Base-by-base conservation (phyloP, 108 stramenopile genomes). In the Nitzschia sp. region DNA sequence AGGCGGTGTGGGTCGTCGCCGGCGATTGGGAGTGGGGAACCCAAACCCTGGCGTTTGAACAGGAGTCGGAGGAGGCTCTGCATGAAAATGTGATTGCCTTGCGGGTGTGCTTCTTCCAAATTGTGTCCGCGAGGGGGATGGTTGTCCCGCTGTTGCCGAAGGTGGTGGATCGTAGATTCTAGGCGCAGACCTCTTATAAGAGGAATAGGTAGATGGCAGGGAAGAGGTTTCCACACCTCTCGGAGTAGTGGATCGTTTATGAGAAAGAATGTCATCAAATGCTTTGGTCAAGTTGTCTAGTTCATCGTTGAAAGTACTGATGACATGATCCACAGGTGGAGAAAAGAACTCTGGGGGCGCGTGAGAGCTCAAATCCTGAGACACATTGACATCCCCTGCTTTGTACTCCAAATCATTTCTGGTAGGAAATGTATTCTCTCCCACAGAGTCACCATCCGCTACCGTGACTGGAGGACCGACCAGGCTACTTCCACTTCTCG, bases 21-120 rank as follows among this genome's bases (percentile, higher is more conserved):
- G 26, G 8, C 58, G 57, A 51, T 70, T 70, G 29, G 69, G 69
- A 5, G 69, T 58, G 10, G 58, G 48, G 51, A 24, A 60, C 9
- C n/a, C 46, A 46, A 62, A 62, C 21, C 61, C 61, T 15, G 69
- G 69, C 11, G 69, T 70, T 51, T 70, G 48, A 0, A 70, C 69
- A 10, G 69, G 69, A 10, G 46, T 41, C 9, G 69, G 69, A 51
- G 69, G 69, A 3, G 69, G 58, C 58, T 70, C 69, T 0, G 67
- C 34, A 20, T 53, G 67, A 8, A 51, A 55, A 24, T 67, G 34
- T 21, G 41, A 55, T 11, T 53, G 22, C 38, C 21, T 55, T 0
- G 41, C 54, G 11, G 66, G 66, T 12, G 66, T 67, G 25, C 66
- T 67, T 9, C 39, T 21, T n/a, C 55, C 17, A 10, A 41, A 17